Evolutionary conservation across 805 yeast genomes (phyloP).

Genomic region (Lipomyces sp.): DNA sequence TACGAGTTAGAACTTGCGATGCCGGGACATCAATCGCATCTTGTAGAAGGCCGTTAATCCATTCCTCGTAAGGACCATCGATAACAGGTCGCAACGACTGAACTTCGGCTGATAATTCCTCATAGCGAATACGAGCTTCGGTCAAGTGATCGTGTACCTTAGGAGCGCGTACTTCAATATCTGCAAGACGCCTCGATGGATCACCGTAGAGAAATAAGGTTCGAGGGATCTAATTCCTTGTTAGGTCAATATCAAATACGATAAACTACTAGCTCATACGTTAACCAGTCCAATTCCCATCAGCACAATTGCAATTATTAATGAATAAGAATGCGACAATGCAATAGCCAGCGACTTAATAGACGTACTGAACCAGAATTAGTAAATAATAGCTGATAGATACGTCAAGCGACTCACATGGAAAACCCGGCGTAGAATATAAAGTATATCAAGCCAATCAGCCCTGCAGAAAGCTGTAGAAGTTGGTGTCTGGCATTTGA

Average conservation of each 20-base stretch:
- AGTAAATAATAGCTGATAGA: not conserved
- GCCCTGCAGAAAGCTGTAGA: conserved; percentile 51
- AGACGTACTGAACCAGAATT: conserved; percentile 37
- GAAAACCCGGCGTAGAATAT: conserved; percentile 54
- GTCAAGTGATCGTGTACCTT: conserved; percentile 55
- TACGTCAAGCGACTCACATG: conserved; percentile 31
- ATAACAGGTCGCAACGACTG: conserved; percentile 48
- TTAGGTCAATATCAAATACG: not conserved
- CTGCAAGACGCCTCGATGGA: conserved; percentile 40
- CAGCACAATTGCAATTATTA: conserved; percentile 72
- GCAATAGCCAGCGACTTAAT: conserved; percentile 70
- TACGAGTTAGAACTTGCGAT: conserved; percentile 25
- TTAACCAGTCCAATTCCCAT: conserved; percentile 78
- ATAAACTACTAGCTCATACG: conserved; percentile 18
- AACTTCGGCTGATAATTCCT: conserved; percentile 61
- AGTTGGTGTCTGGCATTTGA: conserved; percentile 60
- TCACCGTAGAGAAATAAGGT: conserved; percentile 38
- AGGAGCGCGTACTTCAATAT: conserved; percentile 55
- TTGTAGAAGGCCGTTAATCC: conserved; percentile 58
- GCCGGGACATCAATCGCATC: conserved; percentile 28
- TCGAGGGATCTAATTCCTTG: conserved; percentile 49
- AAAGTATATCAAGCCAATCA: conserved; percentile 58
- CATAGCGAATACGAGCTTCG: conserved; percentile 59
- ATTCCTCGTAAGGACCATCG: conserved; percentile 53
- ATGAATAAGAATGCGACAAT: conserved; percentile 69